These are phyloP conservation scores for Syzygium grande DNA, from an alignment of 345 rosid species.

Conservation along the genomic window DNA sequence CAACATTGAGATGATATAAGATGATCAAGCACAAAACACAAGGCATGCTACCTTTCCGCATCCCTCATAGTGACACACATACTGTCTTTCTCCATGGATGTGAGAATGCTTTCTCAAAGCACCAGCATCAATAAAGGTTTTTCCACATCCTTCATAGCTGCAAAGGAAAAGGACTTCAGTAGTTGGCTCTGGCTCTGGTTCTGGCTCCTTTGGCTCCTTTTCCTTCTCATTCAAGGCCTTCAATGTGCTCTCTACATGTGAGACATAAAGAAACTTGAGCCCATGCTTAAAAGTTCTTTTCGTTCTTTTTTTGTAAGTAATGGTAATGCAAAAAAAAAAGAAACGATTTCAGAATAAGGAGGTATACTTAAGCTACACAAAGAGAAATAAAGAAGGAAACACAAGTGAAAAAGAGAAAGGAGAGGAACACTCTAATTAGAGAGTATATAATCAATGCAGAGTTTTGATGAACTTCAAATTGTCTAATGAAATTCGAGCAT, in stretches of 20 bases:
- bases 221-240: constrained; percentile 61
- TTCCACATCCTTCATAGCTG: constrained; percentile 93
- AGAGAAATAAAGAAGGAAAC: neutral
- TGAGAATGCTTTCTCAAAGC: constrained; percentile 96
- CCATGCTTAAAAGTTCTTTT: neutral
- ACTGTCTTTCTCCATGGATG: constrained; percentile 91
- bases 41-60: constrained; percentile 71
- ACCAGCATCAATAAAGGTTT: constrained; percentile 88
- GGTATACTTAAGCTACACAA: neutral
- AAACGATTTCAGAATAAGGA: neutral
- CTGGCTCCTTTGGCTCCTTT: constrained; percentile 59
- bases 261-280: neutral
- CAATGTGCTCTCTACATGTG: constrained; percentile 45
- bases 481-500: neutral
- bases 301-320: neutral
- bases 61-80: constrained; percentile 65
- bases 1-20: neutral
- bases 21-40: neutral
- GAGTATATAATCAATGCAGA: neutral
- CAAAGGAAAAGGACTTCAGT: constrained; percentile 95
- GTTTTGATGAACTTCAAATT: neutral
- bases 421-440: neutral
- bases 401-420: neutral
- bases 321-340: neutral
- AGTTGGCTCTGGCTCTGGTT: constrained; percentile 92